Conservation (phyloP, 495 filamentous ascomycete genomes). For the Trichocladium antarcticum region DNA sequence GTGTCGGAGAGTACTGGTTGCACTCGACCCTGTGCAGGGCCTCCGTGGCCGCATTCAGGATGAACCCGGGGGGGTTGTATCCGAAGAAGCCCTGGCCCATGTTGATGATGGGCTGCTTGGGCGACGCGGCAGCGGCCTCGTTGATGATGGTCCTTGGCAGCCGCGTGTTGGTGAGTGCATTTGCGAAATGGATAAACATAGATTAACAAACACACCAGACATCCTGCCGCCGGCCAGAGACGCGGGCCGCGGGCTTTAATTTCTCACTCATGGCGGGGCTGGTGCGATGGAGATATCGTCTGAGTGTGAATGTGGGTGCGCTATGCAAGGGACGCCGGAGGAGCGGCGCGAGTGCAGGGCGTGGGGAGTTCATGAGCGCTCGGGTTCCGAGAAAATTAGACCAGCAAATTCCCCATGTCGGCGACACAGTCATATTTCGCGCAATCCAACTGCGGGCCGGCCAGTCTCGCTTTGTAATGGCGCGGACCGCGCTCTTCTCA, state of each 20-base stretch:
- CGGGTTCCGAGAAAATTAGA: not conserved
- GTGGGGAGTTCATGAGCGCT: slow-evolving; percentile 4
- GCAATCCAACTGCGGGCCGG: not conserved
- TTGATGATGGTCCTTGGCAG: slow-evolving; percentile 78
- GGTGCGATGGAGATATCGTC: slow-evolving; percentile 19
- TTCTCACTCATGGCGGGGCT: slow-evolving; percentile 25
- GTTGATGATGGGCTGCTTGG: slow-evolving; percentile 84
- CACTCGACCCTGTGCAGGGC: slow-evolving; percentile 90
- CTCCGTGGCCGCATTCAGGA: slow-evolving; percentile 78
- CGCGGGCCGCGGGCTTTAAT: slow-evolving; percentile 60
- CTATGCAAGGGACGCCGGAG: slow-evolving; percentile 2
- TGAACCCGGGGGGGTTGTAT: slow-evolving; percentile 90
- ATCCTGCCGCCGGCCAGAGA: slow-evolving; percentile 77
- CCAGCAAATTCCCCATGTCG: too few relatives aligned
- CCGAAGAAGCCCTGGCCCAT: slow-evolving; percentile 98
- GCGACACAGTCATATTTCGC: not conserved
- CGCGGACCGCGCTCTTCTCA: not conserved
- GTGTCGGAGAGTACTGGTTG: slow-evolving; percentile 96
- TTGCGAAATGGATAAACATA: not conserved
- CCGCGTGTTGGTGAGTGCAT: not conserved
- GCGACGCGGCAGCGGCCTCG: slow-evolving; percentile 71
- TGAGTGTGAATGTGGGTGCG: not conserved
- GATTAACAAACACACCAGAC: slow-evolving; percentile 56
- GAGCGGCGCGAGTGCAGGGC: not conserved
- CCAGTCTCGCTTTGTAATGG: slow-evolving; percentile 3